Evolutionary conservation across 2,329 filamentous ascomycete species (phyloP), one percentile per base, ranked within the genome.

Genomic region (Calonectria henricotiae): DNA sequence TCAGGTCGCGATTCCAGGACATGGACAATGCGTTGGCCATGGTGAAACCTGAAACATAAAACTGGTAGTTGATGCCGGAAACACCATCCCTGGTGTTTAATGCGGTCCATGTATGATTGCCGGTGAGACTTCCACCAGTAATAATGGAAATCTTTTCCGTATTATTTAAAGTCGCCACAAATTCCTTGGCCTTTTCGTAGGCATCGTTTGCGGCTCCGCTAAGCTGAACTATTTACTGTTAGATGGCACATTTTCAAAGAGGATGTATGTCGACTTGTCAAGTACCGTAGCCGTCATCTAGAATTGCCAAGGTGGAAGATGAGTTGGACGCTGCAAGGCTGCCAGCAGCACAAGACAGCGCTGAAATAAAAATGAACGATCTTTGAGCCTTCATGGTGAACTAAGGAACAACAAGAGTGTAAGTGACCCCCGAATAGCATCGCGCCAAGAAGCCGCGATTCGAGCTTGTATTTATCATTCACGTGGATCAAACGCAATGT

Each of bases 21-120:
- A 63, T 63, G n/a, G 61, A 49, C 32, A 63, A n/a, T 5, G 61
- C 61, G 30, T 63, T 63, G 43, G 61, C 61, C 61, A 63, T 63
- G 30, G 61, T 63, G 61, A 63, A 63, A 11, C 61, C 61, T 17
- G 61, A 63, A 49, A 63, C 61, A 37, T 63, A 63, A 49, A 63
- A 63, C 30, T 63, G 61, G 43, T 47, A 63, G 44, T 63, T 63
- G 61, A 63, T 63, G 13, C 61, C 61, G 11, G 61, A 63, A 20
- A 63, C 61, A 23, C 61, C 61, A 63, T 63, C 61, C 30, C 49
- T 63, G 17, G 44, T 49, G 41, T 63, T 63, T 25, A 63, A 37
- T 3, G 61, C 61, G 17, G 41, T 63, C 61, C 61, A 63, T 25
- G 41, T 49, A n/a, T 49, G 41, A n/a, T 63, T 63, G 25, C 61